Evolutionary conservation across 140 eudicot genomes (phyloP).

Genomic region (Oenanthe javanica): DNA sequence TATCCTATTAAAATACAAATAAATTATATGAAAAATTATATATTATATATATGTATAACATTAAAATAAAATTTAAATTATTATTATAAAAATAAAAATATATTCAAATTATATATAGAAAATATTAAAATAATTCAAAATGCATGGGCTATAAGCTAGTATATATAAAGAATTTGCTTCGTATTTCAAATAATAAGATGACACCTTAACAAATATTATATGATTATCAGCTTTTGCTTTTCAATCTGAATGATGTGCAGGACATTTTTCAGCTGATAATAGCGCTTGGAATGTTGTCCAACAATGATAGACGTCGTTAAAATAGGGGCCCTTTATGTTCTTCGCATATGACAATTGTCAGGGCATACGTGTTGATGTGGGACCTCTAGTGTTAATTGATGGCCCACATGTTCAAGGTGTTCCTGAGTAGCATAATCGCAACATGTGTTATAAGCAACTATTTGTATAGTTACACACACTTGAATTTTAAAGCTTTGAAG

Average conservation of each 20-base stretch:
- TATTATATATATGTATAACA: no score
- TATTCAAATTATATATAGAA: no score
- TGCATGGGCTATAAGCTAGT: no score
- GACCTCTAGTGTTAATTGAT: constrained; percentile 58
- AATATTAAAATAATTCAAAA: no score
- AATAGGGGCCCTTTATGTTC: constrained; percentile 41
- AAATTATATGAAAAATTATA: no score
- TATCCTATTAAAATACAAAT: no score
- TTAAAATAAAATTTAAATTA: no score
- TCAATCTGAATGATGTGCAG: constrained; percentile 23
- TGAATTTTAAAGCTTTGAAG: not conserved
- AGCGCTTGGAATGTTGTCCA: constrained; percentile 31
- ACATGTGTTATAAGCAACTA: constrained; percentile 1
- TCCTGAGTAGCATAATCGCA: constrained; percentile 28
- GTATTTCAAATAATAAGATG: not conserved
- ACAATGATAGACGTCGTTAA: constrained; percentile 31
- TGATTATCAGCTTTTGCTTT: not conserved
- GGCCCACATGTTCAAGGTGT: constrained; percentile 55
- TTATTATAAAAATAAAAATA: no score
- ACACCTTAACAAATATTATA: not conserved
- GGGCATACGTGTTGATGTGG: constrained; percentile 48
- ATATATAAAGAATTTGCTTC: constrained; percentile 4
- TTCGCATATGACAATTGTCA: constrained; percentile 35
- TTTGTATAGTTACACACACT: not conserved
- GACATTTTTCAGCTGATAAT: constrained; percentile 47